These are phyloP conservation scores for Teratosphaeria zuluensis DNA, from an alignment of 2,329 filamentous ascomycete genomes.

Conservation along the genomic window DNA sequence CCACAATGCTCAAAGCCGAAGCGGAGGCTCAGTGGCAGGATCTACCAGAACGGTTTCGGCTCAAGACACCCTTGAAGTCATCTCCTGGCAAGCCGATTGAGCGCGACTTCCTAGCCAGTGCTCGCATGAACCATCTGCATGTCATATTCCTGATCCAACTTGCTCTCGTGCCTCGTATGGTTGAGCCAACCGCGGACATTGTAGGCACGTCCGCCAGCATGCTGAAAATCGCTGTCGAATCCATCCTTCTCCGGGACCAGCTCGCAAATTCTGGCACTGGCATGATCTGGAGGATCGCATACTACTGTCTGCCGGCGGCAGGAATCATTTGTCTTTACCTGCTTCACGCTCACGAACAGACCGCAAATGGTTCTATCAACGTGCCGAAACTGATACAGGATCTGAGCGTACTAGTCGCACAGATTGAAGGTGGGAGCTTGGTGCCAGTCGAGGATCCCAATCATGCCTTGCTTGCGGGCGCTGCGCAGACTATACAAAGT, in stretches of 20 bases:
- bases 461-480: not conserved
- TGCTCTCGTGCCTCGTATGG: not conserved
- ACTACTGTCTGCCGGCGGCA: not conserved
- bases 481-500: not conserved
- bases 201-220: not conserved
- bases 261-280: not conserved
- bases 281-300: not conserved
- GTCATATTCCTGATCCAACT: not conserved
- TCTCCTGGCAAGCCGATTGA: not conserved
- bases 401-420: not conserved
- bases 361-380: not conserved
- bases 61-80: not conserved
- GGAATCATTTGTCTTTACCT: not conserved
- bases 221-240: not conserved
- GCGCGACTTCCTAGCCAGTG: not conserved
- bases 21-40: not conserved
- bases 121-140: not conserved
- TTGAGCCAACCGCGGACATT: not conserved
- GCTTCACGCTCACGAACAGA: not conserved
- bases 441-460: not conserved
- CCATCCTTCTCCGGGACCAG: not conserved
- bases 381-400: not conserved
- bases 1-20: not conserved
- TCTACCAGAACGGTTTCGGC: not conserved
- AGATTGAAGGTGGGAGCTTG: not conserved